Evolutionary conservation across 78 protist genomes (phyloP), one percentile per base, ranked within the genome.

Genomic region (Dictyostelium intermedium): DNA sequence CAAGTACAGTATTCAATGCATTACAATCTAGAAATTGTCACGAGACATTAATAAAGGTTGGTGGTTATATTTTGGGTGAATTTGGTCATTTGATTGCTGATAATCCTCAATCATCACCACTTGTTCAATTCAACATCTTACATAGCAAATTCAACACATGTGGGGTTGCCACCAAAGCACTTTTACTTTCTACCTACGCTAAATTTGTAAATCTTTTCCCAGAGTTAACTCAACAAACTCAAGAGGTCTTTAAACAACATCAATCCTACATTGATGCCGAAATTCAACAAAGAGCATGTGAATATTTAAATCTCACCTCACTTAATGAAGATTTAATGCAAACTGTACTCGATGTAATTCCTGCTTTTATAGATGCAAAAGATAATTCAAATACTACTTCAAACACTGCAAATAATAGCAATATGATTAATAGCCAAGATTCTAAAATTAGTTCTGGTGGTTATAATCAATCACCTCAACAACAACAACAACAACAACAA

Each of bases 261-360:
- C 3, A 45, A n/a, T 10, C 82, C 18, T 18, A 53, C 45, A 91
- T 97, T 34, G 98, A 99, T 91, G 87, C 97, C 47, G 99, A 99
- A 89, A 27, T 99, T 43, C 99, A 99, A 93, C 99, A 99, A 96
- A 99, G 99, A 45, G 99, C 99, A 18, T 16, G 47, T 84, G 99
- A 99, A 85, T 99, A 98, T 96, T 30, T 79, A 20, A 81, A 73
- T 77, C 85, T 99, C 2, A 89, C 97, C 23, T 37, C 82, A 5
- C 73, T 73, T 5, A 80, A 91, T 14, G 97, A 82, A 69, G 97
- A 95, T 23, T 60, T 95, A 61, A 91, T 95, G 96, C 95, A 87
- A 74, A 83, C 91, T 37, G 94, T 94, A 0, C 72, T 87, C 30
- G 92, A 94, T 81, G 94, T 87, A 35, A 94, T 94, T 43, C 92